Evolutionary conservation across 208 protist genomes (phyloP), one percentile per base, ranked within the genome.

Genomic region (Phytomonas sp.): DNA sequence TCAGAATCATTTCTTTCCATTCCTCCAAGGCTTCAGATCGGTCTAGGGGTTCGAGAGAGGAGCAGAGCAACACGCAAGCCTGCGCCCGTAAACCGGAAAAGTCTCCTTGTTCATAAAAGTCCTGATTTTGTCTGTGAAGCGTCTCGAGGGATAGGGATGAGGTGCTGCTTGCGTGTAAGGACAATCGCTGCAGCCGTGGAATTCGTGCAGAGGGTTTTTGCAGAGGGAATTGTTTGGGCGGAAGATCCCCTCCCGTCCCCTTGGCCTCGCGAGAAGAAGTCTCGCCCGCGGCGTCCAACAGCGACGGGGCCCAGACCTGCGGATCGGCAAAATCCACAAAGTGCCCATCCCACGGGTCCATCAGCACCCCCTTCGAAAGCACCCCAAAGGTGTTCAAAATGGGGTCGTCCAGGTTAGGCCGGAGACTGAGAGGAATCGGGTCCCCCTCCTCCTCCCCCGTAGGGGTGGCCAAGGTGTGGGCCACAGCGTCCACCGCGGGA

Each of bases 341-440:
- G 8, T 31, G 56, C 1, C 23, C 33, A 2, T 70, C 29, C 37
- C 63, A 49, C 0, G 75, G 60, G 69, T 91, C 78, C 23, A 91
- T 67, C 36, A 93, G 73, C 3, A 91, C 84, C n/a, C 86, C 84
- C 0, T 82, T 86, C 4, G 78, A 88, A 0, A 92, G 34, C 10
- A 92, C 74, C 19, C 86, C 86, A 60, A 89, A 89, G 14, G 74
- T 72, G 60, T 88, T 84, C 49, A 89, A 86, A 32, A 92, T 70
- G 11, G 73, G 66, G 61, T 84, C 88, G 56, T 91, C 81, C 34
- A 65, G 67, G 37, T 86, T 70, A 8, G 33, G 23, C 52, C 67
- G 31, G 37, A 66, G 2, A 33, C 59, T 61, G 1, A 19, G 32
- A 40, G 29, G 29, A 10, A 68, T 66, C 1, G n/a, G 60, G 30